Percentiles rank a stretch among this genome's conserved stretches.
phyloP scores from a whole-genome alignment of 208 protist species.

The Acanthamoeba polyphaga region DNA sequence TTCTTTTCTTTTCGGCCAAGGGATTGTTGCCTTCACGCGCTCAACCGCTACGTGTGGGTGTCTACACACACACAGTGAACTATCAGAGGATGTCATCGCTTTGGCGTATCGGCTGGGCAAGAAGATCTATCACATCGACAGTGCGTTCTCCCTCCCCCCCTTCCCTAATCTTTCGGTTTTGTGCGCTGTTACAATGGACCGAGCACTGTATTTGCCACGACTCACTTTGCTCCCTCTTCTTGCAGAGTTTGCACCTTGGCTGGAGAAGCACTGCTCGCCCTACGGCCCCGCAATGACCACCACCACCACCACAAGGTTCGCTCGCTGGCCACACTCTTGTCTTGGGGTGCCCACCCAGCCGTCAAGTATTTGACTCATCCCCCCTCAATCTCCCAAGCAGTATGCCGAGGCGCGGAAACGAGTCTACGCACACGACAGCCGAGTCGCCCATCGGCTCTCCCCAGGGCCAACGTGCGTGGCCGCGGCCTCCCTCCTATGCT shows the following conservation, averaged over 20 bases:
- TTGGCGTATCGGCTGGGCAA: conserved; percentile 52
- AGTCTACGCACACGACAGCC: conserved; percentile 31
- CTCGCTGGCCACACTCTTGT: neutral
- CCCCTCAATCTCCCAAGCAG: neutral
- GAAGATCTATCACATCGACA: conserved; percentile 64
- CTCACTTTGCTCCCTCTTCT: neutral
- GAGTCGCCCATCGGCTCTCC: conserved; percentile 51
- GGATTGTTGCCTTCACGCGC: too few species aligned
- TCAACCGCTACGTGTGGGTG: neutral
- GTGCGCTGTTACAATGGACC: neutral
- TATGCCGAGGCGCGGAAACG: conserved; percentile 19
- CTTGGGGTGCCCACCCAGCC: neutral
- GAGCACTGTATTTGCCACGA: too few species aligned
- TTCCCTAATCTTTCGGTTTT: neutral
- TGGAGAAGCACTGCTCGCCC: conserved; percentile 22
- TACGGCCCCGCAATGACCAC: neutral
- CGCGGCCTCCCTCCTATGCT: neutral
- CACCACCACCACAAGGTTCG: neutral
- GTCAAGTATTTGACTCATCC: neutral
- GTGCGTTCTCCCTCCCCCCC: neutral
- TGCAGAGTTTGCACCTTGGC: conserved; percentile 49
- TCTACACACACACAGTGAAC: neutral
- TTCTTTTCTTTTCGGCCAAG: neutral
- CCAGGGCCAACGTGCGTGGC: neutral
- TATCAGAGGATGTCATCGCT: conserved; percentile 9